These are phyloP conservation scores for Elongisporangium anandrum DNA, from an alignment of 352 stramenopile genomes.

Conservation along the genomic window DNA sequence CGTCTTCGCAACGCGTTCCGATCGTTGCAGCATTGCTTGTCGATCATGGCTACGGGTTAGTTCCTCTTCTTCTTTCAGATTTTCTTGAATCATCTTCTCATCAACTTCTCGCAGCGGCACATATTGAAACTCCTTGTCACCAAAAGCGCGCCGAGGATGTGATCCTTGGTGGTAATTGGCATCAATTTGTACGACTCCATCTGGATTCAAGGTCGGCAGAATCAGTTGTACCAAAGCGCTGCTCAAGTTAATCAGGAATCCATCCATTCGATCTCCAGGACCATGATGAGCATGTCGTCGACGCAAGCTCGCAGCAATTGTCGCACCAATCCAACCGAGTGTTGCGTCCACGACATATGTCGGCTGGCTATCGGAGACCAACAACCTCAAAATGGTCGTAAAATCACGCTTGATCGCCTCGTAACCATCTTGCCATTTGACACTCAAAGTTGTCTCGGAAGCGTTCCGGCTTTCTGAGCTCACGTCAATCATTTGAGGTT, in stretches of 20 bases:
- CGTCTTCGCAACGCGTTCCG: conserved; percentile 4
- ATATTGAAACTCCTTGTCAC: conserved; percentile 27
- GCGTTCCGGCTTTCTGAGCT: conserved; percentile 17
- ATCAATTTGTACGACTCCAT: conserved; percentile 27
- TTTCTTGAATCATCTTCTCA: neutral
- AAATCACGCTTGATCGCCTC: conserved; percentile 19
- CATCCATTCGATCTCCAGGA: conserved; percentile 41
- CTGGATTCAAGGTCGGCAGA: conserved; percentile 27
- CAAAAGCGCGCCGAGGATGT: conserved; percentile 45
- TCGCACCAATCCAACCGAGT: conserved; percentile 47
- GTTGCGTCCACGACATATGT: conserved; percentile 54
- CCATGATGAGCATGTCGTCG: conserved; percentile 24
- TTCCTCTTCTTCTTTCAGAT: conserved; percentile 10
- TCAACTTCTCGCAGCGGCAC: conserved; percentile 13
- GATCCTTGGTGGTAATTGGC: conserved; percentile 44
- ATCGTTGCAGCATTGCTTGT: conserved; percentile 14
- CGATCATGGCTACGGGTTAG: conserved; percentile 22
- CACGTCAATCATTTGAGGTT: conserved; percentile 41
- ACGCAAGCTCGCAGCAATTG: conserved; percentile 38
- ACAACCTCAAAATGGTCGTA: conserved; percentile 22
- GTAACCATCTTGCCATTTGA: conserved; percentile 52
- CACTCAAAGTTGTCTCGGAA: conserved; percentile 23
- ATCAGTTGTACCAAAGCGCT: conserved; percentile 38
- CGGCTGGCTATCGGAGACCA: conserved; percentile 36
- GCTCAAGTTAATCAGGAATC: conserved; percentile 64